A percentile compares a stretch with the other conserved stretches of the same genome.
These are phyloP conservation scores for Strobilomyces echinocephalus DNA, from an alignment of 768 basidiomycete species.

Conservation along the genomic window DNA sequence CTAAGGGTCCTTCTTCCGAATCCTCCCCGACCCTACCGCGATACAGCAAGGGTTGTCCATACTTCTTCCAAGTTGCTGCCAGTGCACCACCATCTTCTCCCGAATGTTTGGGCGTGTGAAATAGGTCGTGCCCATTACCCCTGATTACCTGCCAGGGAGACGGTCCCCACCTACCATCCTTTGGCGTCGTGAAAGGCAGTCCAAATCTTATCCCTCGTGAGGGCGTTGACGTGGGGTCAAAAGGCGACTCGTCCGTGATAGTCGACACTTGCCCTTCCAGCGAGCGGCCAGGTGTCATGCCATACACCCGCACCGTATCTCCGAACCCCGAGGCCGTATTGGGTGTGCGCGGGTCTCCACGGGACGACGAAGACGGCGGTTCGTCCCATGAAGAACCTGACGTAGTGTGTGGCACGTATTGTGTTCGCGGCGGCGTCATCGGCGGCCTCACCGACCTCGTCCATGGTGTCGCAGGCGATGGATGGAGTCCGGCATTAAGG, in stretches of 20 bases:
- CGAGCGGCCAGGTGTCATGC: slow-evolving; percentile 34
- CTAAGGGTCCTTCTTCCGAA: slow-evolving; percentile 17
- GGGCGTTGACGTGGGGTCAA: slow-evolving; percentile 77
- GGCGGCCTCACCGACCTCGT: slow-evolving; percentile 34
- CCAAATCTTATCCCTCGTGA: slow-evolving; percentile 71
- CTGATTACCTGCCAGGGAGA: slow-evolving; percentile 17
- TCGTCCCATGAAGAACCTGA: slow-evolving; percentile 44
- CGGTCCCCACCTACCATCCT: slow-evolving; percentile 42
- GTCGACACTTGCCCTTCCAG: slow-evolving; percentile 26
- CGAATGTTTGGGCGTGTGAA: slow-evolving; percentile 50
- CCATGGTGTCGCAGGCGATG: slow-evolving; percentile 56
- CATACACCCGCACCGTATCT: slow-evolving; percentile 38
- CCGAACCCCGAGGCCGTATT: slow-evolving; percentile 27
- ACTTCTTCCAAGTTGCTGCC: slow-evolving; percentile 9
- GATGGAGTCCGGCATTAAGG: slow-evolving; percentile 48
- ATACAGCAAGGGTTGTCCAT: slow-evolving; percentile 5
- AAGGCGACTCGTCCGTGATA: slow-evolving; percentile 49
- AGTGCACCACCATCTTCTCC: slow-evolving; percentile 20
- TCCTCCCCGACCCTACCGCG: slow-evolving; percentile 19
- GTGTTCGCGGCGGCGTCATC: slow-evolving; percentile 44
- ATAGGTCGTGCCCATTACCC: slow-evolving; percentile 39
- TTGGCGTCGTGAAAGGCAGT: slow-evolving; percentile 59
- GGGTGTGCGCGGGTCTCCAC: slow-evolving; percentile 54
- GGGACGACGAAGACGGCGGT: slow-evolving; percentile 39
- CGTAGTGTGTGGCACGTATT: slow-evolving; percentile 25